Percentiles rank a stretch among this genome's conserved stretches.
phyloP scores from a whole-genome alignment of 1,284 basidiomycete species.

The Ceratobasidium sp. region DNA sequence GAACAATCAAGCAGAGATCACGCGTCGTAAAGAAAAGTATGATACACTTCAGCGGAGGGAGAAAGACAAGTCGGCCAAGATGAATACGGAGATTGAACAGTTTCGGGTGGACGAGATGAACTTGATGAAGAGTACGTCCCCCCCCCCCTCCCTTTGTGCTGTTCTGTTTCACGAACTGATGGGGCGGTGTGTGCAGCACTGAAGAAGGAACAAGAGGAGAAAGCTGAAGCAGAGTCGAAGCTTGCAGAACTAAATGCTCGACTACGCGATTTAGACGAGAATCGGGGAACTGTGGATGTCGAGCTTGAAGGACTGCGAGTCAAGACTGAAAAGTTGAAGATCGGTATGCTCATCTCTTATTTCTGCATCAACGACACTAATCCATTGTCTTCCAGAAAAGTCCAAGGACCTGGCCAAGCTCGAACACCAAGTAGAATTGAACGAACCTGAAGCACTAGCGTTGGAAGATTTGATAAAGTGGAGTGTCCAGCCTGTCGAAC shows the following conservation, averaged over 20 bases:
- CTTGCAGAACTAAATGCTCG: constrained; percentile 52
- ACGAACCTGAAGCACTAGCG: constrained; percentile 63
- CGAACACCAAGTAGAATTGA: constrained; percentile 61
- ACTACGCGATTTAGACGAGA: constrained; percentile 29
- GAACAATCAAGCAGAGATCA: constrained; percentile 40
- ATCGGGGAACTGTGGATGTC: constrained; percentile 24
- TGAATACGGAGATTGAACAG: constrained; percentile 70
- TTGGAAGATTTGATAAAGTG: constrained; percentile 69
- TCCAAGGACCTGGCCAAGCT: constrained; percentile 54
- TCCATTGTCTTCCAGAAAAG: constrained; percentile 54
- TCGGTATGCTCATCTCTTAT: background rate
- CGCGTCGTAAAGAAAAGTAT: constrained; percentile 33
- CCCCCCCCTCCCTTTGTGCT: background rate
- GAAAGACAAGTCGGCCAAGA: constrained; percentile 61
- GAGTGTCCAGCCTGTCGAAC: constrained; percentile 75
- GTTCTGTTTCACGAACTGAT: background rate
- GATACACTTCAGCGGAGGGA: constrained; percentile 52
- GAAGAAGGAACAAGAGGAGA: constrained; percentile 71
- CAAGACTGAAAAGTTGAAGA: constrained; percentile 10
- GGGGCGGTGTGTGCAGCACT: constrained; percentile 56
- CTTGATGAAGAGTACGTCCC: constrained; percentile 68
- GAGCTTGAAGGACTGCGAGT: constrained; percentile 26
- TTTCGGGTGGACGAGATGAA: constrained; percentile 78
- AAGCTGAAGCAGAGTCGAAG: constrained; percentile 68
- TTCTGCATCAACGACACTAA: too few relatives aligned